Evolutionary conservation across 176 grass and related monocot species (phyloP).

Genomic region (Aegilops speltoides): DNA sequence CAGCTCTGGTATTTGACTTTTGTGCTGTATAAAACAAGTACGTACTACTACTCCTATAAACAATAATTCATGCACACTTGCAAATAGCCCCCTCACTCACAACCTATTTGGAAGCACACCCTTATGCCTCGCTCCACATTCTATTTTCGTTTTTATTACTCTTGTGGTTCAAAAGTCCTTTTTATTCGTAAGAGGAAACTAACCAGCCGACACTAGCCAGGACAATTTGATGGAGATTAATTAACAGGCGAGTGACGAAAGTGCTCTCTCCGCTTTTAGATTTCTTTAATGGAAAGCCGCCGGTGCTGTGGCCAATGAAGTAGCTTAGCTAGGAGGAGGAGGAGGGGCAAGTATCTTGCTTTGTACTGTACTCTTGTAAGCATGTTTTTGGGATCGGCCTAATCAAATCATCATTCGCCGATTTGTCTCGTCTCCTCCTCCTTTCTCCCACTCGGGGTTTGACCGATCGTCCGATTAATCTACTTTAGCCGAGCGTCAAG

Average conservation of each 20-base stretch:
- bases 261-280: neutral
- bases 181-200: neutral
- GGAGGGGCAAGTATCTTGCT: constrained; percentile 32
- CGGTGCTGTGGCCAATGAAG: neutral
- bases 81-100: neutral
- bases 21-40: constrained; percentile 12
- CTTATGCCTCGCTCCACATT: neutral
- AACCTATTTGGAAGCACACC: neutral
- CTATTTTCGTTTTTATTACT: too few species aligned
- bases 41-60: neutral
- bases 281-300: constrained; percentile 12
- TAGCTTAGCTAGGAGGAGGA: neutral
- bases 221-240: constrained; percentile 11
- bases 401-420: constrained; percentile 6
- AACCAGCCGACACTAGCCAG: constrained; percentile 37
- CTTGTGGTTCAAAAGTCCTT: neutral
- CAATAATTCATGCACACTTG: neutral
- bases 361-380: constrained; percentile 37
- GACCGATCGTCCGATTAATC: constrained; percentile 14
- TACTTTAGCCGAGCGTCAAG: neutral
- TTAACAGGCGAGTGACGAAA: constrained; percentile 24
- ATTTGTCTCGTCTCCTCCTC: constrained; percentile 20
- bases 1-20: constrained; percentile 42
- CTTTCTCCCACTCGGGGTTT: constrained; percentile 1
- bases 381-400: constrained; percentile 8